A percentile compares a stretch with the other conserved stretches of the same genome.
Evolutionary conservation across 2,329 filamentous ascomycete genomes (phyloP).

Genomic region (Achaetomium macrosporum): DNA sequence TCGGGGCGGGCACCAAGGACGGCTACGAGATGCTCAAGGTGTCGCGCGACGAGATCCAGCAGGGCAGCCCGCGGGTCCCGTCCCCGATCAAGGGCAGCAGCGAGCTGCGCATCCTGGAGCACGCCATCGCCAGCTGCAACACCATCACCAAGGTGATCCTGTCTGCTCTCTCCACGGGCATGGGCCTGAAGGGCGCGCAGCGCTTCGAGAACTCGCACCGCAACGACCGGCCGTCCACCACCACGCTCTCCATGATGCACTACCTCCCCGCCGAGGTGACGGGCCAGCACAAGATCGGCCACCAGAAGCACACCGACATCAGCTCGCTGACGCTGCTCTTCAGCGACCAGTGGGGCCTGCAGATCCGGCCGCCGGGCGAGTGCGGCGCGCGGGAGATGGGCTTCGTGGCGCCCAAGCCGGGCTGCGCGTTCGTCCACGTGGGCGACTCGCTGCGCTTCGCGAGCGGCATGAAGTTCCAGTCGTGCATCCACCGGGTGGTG

Average conservation of each 20-base stretch:
- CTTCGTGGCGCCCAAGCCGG: conserved; percentile 47
- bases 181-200: conserved; percentile 39
- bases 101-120: conserved; percentile 43
- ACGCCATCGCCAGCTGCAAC: conserved; percentile 45
- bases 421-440: conserved; percentile 51
- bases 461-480: conserved; percentile 47
- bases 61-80: conserved; percentile 41
- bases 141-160: conserved; percentile 46
- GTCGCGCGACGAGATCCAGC: conserved; percentile 46
- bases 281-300: conserved; percentile 40
- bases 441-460: conserved; percentile 55
- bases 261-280: conserved; percentile 41
- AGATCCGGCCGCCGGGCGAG: conserved; percentile 43
- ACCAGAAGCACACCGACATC: conserved; percentile 54
- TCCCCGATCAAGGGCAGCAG: conserved; percentile 43
- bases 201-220: conserved; percentile 48
- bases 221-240: conserved; percentile 44
- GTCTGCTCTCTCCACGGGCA: conserved; percentile 43
- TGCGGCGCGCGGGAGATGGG: conserved; percentile 39
- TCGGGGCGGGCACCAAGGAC: conserved; percentile 40
- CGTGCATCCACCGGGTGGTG: conserved; percentile 53
- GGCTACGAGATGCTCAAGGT: conserved; percentile 50
- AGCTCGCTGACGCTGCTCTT: conserved; percentile 51
- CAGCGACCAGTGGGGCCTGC: conserved; percentile 51
- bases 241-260: conserved; percentile 50